Conservation (phyloP, 2,329 filamentous ascomycete species). For the Rhynchosporium secalis region DNA sequence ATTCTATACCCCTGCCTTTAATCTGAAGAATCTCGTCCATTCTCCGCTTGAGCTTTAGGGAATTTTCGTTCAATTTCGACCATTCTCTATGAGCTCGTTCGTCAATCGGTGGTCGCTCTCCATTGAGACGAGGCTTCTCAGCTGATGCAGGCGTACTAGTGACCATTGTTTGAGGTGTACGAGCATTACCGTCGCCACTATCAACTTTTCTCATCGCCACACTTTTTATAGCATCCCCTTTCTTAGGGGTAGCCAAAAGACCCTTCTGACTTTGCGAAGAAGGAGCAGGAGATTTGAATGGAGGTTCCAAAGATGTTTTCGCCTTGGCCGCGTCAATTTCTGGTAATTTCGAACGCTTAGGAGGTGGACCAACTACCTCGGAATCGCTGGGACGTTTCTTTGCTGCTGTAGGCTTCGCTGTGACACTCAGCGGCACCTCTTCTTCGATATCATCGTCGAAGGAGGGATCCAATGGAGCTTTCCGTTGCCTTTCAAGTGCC, state of each 20-base stretch:
- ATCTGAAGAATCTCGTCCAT: conserved; percentile 36
- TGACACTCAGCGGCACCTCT: conserved; percentile 33
- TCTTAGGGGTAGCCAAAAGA: conserved; percentile 45
- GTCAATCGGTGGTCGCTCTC: conserved; percentile 17
- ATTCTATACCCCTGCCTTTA: conserved; percentile 26
- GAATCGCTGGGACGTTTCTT: conserved; percentile 34
- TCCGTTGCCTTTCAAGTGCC: conserved; percentile 26
- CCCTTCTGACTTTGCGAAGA: conserved; percentile 32
- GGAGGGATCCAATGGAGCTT: conserved; percentile 14
- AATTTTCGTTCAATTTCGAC: conserved; percentile 26
- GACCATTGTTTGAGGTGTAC: conserved; percentile 42
- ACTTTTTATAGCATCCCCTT: conserved; percentile 42
- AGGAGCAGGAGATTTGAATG: conserved; percentile 40
- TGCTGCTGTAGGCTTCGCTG: conserved; percentile 11
- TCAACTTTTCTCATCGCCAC: conserved; percentile 44
- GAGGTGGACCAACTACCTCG: conserved; percentile 30
- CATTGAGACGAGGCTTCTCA: conserved; percentile 37
- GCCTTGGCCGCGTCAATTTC: conserved; percentile 40
- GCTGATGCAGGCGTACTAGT: conserved; percentile 36
- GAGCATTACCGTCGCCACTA: conserved; percentile 43
- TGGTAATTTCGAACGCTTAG: conserved; percentile 42
- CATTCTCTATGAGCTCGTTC: conserved; percentile 21
- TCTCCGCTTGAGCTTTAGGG: conserved; percentile 37
- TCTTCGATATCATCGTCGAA: conserved; percentile 41
- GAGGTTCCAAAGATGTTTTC: conserved; percentile 40